Conservation (phyloP, 1,284 basidiomycete genomes). For the Moniliophthora roreri region DNA sequence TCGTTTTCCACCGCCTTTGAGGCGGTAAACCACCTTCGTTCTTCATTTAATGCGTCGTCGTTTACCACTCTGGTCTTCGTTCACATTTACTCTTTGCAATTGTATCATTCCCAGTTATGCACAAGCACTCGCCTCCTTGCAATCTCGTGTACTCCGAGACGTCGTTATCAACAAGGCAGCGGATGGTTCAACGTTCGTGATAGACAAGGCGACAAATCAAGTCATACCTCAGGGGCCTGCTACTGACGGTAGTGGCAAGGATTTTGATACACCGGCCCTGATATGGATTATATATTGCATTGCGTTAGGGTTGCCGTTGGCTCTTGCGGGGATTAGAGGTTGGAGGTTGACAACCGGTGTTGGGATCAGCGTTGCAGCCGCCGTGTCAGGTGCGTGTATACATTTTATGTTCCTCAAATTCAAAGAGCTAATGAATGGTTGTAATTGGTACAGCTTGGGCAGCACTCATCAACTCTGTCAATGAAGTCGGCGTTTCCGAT, state of each 20-base stretch:
- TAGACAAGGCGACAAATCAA: constrained; percentile 41
- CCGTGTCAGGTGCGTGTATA: constrained; percentile 45
- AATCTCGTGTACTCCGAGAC: constrained; percentile 2
- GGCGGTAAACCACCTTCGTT: not conserved
- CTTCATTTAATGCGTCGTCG: not conserved
- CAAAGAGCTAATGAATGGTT: constrained; percentile 8
- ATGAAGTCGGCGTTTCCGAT: constrained; percentile 49
- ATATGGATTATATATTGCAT: constrained; percentile 59
- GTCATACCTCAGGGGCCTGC: constrained; percentile 52
- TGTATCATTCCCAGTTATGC: not conserved
- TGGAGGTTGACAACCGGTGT: constrained; percentile 55
- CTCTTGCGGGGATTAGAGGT: constrained; percentile 53
- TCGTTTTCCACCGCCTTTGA: not conserved
- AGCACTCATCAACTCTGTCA: constrained; percentile 56
- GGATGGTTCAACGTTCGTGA: constrained; percentile 40
- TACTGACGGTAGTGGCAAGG: constrained; percentile 56
- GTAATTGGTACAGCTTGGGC: constrained; percentile 47
- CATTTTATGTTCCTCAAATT: not conserved
- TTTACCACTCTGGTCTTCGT: not conserved
- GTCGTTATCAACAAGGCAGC: constrained; percentile 36
- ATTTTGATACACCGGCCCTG: constrained; percentile 46
- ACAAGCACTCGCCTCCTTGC: not conserved
- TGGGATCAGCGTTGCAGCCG: constrained; percentile 47
- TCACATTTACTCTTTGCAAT: not conserved
- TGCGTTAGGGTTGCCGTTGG: constrained; percentile 50